These are phyloP conservation scores for Penicillium sclerotiorum DNA, from an alignment of 2,329 filamentous ascomycete species.

Conservation along the genomic window DNA sequence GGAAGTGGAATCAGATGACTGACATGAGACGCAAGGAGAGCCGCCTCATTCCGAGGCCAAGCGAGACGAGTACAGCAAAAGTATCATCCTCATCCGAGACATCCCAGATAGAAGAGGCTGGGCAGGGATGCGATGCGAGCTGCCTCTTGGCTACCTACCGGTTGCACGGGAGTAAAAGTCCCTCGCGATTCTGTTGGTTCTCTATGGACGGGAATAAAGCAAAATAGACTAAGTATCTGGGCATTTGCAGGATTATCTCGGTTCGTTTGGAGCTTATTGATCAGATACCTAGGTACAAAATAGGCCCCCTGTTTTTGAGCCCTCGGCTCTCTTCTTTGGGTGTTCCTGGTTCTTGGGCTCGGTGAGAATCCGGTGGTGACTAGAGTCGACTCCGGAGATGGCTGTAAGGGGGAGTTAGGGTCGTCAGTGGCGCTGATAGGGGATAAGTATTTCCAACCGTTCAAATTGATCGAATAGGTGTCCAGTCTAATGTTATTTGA, in stretches of 20 bases:
- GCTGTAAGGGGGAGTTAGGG: constrained; percentile 9
- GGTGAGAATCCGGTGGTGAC: not conserved
- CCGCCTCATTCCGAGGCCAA: constrained; percentile 1
- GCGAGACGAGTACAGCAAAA: not conserved
- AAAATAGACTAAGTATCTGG: too few relatives aligned
- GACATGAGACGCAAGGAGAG: constrained; percentile 6
- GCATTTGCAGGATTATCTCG: too few relatives aligned
- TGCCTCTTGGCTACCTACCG: not conserved
- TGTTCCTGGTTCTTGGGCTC: not conserved
- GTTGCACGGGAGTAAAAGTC: not conserved
- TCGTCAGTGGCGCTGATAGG: constrained; percentile 4
- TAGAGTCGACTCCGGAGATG: constrained; percentile 2
- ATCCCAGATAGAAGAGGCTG: too few relatives aligned
- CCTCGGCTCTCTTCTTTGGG: not conserved
- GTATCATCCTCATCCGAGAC: not conserved
- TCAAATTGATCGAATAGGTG: too few relatives aligned
- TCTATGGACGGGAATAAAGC: not conserved
- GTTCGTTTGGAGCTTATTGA: too few relatives aligned
- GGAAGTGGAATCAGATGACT: constrained; percentile 19
- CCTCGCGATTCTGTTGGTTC: not conserved
- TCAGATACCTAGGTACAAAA: too few relatives aligned
- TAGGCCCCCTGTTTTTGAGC: too few relatives aligned
- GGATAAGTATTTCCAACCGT: not conserved
- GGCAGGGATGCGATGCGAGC: too few relatives aligned
- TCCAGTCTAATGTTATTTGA: too few relatives aligned